phyloP scores from a whole-genome alignment of 225 moss, liverwort and hornwort species.

The Antitrichia curtipendula region DNA sequence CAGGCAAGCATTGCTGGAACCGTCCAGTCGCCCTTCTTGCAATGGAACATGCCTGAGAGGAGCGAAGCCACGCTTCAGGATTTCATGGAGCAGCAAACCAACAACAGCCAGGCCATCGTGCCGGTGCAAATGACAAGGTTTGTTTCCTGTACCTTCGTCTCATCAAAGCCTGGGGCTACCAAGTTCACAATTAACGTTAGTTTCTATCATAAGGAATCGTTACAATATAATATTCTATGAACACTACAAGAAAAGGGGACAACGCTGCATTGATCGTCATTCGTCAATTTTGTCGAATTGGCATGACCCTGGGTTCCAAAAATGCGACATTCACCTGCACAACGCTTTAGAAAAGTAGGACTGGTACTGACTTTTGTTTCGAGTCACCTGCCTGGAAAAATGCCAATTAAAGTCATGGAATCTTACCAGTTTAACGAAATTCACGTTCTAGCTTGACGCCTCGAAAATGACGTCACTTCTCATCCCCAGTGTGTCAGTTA shows the following conservation, averaged over 20 bases:
- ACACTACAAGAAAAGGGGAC: neutral
- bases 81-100: conserved; percentile 48
- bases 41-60: conserved; percentile 48
- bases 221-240: neutral
- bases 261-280: neutral
- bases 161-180: neutral
- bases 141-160: neutral
- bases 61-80: conserved; percentile 48
- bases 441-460: neutral
- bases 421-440: too few species aligned
- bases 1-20: conserved; percentile 5
- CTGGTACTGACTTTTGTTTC: neutral
- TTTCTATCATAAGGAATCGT: neutral
- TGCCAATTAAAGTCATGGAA: neutral
- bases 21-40: conserved; percentile 33
- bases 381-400: neutral
- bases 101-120: conserved; percentile 29
- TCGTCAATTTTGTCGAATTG: neutral
- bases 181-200: neutral
- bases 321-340: neutral
- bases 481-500: neutral
- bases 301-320: neutral
- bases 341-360: neutral
- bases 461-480: neutral
- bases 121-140: conserved; percentile 35